phyloP scores from a whole-genome alignment of 129 eudicot genomes.

The Sambucus nigra region DNA sequence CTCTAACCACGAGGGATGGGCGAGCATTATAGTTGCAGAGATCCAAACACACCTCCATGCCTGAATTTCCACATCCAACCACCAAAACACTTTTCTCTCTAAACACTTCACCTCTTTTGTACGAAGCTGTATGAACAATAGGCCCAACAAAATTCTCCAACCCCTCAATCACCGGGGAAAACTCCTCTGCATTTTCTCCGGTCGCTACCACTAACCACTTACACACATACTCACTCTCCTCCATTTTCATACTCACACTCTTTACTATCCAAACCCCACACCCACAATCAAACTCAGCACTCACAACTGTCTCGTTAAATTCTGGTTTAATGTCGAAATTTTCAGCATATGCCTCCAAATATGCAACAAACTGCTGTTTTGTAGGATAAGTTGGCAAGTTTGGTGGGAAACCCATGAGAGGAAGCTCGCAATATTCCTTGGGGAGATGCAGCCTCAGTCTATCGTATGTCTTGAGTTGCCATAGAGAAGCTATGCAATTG shows the following conservation, averaged over 20 bases:
- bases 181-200: slow-evolving; percentile 70
- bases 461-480: slow-evolving; percentile 56
- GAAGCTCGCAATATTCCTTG: slow-evolving; percentile 56
- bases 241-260: slow-evolving; percentile 12
- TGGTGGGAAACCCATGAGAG: slow-evolving; percentile 47
- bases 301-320: slow-evolving; percentile 35
- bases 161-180: slow-evolving; percentile 45
- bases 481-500: slow-evolving; percentile 54
- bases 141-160: slow-evolving; percentile 44
- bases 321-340: slow-evolving; percentile 29
- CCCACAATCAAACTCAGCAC: slow-evolving; percentile 39
- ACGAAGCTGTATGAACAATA: slow-evolving; percentile 41
- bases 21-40: slow-evolving; percentile 54
- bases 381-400: slow-evolving; percentile 62
- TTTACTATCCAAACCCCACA: slow-evolving; percentile 44
- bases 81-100: slow-evolving; percentile 50
- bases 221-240: slow-evolving; percentile 39
- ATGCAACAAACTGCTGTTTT: slow-evolving; percentile 48
- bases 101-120: slow-evolving; percentile 53
- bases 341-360: slow-evolving; percentile 41
- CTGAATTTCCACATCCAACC: slow-evolving; percentile 77
- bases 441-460: slow-evolving; percentile 63
- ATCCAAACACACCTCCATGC: slow-evolving; percentile 75
- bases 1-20: slow-evolving; percentile 65
- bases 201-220: slow-evolving; percentile 58